Base-by-base conservation (phyloP, 495 filamentous ascomycete genomes). In the Lineolata rhizophorae region DNA sequence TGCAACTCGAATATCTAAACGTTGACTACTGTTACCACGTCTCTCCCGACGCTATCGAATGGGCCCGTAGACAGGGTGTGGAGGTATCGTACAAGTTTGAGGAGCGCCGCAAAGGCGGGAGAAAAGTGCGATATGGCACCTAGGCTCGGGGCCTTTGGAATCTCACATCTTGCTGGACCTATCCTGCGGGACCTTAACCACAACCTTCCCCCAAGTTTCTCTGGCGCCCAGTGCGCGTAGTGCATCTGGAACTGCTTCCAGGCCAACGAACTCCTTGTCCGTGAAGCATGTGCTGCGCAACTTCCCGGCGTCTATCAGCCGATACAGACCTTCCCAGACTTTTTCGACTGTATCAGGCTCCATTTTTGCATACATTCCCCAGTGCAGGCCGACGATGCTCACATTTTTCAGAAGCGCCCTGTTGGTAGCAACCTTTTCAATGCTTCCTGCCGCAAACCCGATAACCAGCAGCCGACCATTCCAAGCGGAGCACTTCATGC, bases 191-290 rank as follows among this genome's bases (percentile, higher is more conserved):
- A 95, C 62, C 52, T 77, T 76, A 2, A 94, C 76, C 1, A 95
- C 80, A 1, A 94, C 85, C 64, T 95, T 95, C 0, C 85, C 85
- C 85, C 85, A 95, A 0, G 80, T 92, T 42, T 75, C 80, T 28
- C 85, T 57, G 11, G 64, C 63, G 0, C 78, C 84, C 24, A 95
- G 55, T 11, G 73, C 72, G 47, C 72, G 57, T 44, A 95, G 52
- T 0, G 85, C 85, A 34, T 64, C 64, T 0, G 74, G 70, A 13
- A 95, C 66, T 35, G 61, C 69, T 48, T 91, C 80, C 35, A 95
- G 51, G 0, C 85, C 83, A 18, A 76, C 65, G 52, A 79, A 93
- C 38, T 70, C 70, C 57, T 69, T 61, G 49, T 90, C 84, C 18
- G 63, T 72, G 44, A 80, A 94, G 27, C 74, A 70, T 2, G 82